phyloP scores from a whole-genome alignment of 2,329 filamentous ascomycete genomes.

The Sporothrix mexicana region DNA sequence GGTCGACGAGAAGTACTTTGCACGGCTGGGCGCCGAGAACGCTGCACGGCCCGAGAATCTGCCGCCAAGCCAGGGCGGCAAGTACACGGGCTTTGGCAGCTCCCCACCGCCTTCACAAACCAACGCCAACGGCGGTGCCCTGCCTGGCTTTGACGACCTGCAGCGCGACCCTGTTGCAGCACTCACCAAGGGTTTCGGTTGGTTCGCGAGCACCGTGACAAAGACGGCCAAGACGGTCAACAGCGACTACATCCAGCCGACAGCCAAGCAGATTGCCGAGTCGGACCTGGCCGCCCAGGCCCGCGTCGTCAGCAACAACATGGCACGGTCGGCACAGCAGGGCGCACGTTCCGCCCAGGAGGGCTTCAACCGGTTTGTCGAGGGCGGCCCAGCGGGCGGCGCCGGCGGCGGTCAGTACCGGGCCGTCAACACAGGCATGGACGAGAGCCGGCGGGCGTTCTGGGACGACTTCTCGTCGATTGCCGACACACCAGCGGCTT shows the following conservation, averaged over 20 bases:
- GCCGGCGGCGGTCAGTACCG: slow-evolving; percentile 44
- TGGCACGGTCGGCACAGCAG: slow-evolving; percentile 68
- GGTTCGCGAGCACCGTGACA: slow-evolving; percentile 85
- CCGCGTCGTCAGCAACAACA: slow-evolving; percentile 66
- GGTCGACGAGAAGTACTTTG: slow-evolving; percentile 89
- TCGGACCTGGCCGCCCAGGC: slow-evolving; percentile 76
- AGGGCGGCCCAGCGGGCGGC: slow-evolving; percentile 61
- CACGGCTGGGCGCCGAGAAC: slow-evolving; percentile 82
- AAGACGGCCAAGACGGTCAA: slow-evolving; percentile 93
- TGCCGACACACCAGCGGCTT: slow-evolving; percentile 61
- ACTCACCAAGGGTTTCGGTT: slow-evolving; percentile 89
- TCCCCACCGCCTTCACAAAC: slow-evolving; percentile 60
- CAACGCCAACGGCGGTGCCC: slow-evolving; percentile 50
- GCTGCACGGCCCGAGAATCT: slow-evolving; percentile 74
- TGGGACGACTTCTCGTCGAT: slow-evolving; percentile 88
- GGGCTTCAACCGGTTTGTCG: slow-evolving; percentile 84
- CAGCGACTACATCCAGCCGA: slow-evolving; percentile 89
- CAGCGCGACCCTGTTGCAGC: slow-evolving; percentile 90
- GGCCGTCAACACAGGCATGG: slow-evolving; percentile 49
- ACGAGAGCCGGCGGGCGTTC: slow-evolving; percentile 78
- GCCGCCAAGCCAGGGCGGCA: slow-evolving; percentile 88
- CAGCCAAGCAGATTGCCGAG: slow-evolving; percentile 85
- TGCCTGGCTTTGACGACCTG: slow-evolving; percentile 82
- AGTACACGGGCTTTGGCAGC: slow-evolving; percentile 89
- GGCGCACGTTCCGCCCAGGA: slow-evolving; percentile 78